Conservation (phyloP, 1,284 basidiomycete genomes). For the Papiliotrema laurentii region DNA sequence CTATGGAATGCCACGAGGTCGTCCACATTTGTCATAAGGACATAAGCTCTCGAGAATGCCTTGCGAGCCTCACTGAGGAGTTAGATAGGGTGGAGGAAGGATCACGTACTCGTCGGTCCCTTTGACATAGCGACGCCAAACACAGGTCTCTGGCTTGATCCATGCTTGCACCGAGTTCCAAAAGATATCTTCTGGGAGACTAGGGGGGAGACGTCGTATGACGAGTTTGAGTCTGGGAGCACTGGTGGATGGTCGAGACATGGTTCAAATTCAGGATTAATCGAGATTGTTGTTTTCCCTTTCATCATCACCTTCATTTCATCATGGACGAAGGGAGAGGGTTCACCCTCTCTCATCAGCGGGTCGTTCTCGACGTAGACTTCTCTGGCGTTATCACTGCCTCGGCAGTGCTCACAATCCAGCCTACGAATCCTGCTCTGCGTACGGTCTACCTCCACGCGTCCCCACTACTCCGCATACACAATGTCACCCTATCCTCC, state of each 20-base stretch:
- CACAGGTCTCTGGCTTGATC: conserved; percentile 68
- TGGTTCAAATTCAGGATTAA: not conserved
- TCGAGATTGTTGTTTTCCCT: not conserved
- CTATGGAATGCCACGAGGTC: conserved; percentile 69
- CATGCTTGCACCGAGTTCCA: conserved; percentile 85
- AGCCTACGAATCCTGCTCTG: conserved; percentile 38
- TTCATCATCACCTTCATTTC: not conserved
- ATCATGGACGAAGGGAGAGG: conserved; percentile 8
- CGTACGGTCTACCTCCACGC: conserved; percentile 44
- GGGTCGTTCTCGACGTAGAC: conserved; percentile 45
- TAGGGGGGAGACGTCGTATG: conserved; percentile 82
- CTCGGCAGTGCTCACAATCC: conserved; percentile 42
- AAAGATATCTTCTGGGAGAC: conserved; percentile 85
- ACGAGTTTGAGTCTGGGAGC: conserved; percentile 60
- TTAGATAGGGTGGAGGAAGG: not conserved
- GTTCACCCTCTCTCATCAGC: conserved; percentile 32
- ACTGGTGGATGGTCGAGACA: not conserved
- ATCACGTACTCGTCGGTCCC: conserved; percentile 66
- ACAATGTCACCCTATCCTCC: conserved; percentile 39
- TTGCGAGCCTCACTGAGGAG: conserved; percentile 62
- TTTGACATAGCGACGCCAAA: conserved; percentile 63
- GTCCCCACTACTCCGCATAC: conserved; percentile 38
- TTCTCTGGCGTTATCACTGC: conserved; percentile 22
- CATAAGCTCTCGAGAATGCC: conserved; percentile 81
- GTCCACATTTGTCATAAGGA: conserved; percentile 75